A percentile compares a stretch with the other conserved stretches of the same genome.
phyloP scores from a whole-genome alignment of 2,329 filamentous ascomycete species.

The Fusarium tuaranense region DNA sequence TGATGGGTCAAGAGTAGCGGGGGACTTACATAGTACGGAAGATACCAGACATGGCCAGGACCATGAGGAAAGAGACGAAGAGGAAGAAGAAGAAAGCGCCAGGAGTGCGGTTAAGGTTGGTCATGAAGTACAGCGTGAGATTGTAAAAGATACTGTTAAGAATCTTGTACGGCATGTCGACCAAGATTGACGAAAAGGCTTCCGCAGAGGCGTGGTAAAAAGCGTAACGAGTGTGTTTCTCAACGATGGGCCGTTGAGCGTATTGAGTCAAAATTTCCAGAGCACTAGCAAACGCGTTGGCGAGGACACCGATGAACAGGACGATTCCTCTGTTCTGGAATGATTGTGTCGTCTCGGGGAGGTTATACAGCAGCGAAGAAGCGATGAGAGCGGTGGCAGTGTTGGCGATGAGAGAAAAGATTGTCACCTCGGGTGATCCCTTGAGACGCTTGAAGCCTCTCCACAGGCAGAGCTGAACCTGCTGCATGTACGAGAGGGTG shows the following conservation, averaged over 20 bases:
- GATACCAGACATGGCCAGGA: conserved; percentile 73
- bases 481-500: conserved; percentile 60
- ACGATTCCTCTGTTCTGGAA: conserved; percentile 54
- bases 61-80: conserved; percentile 62
- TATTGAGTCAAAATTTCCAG: conserved; percentile 55
- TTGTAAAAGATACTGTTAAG: conserved; percentile 55
- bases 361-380: conserved; percentile 35
- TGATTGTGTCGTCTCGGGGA: conserved; percentile 19
- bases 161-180: conserved; percentile 59
- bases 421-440: conserved; percentile 40
- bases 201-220: conserved; percentile 54
- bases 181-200: conserved; percentile 51
- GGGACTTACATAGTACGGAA: conserved; percentile 56
- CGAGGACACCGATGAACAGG: conserved; percentile 65
- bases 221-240: conserved; percentile 56
- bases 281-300: conserved; percentile 60
- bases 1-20: accelerated
- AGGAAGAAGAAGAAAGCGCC: conserved; percentile 61
- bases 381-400: conserved; percentile 22
- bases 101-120: conserved; percentile 56
- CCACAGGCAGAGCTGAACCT: conserved; percentile 57
- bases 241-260: conserved; percentile 52
- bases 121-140: conserved; percentile 63
- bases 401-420: conserved; percentile 29
- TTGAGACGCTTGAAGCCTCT: conserved; percentile 54